A percentile compares a stretch with the other conserved stretches of the same genome.
Evolutionary conservation across 345 rosid genomes (phyloP).

Genomic region (Ceriops decandra): DNA sequence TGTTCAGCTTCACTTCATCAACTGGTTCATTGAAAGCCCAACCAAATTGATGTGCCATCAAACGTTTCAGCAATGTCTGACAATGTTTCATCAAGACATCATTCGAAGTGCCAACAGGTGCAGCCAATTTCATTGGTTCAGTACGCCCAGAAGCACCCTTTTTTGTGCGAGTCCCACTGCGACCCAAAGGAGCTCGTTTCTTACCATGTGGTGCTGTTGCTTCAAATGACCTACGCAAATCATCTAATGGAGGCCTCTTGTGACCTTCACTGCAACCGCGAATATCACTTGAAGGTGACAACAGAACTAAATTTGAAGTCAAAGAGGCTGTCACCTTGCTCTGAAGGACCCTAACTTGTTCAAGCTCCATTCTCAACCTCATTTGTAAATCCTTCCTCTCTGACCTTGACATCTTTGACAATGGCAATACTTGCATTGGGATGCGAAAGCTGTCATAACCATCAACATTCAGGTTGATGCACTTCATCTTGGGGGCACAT

Average conservation of each 20-base stretch:
- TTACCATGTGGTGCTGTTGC: constrained; percentile 40
- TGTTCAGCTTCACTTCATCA: constrained; percentile 69
- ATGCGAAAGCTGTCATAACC: constrained; percentile 47
- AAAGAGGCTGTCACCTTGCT: constrained; percentile 44
- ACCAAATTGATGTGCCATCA: constrained; percentile 61
- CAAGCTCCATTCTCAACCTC: constrained; percentile 68
- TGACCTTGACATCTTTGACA: constrained; percentile 55
- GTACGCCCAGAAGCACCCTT: constrained; percentile 31
- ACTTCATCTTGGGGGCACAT: constrained; percentile 49
- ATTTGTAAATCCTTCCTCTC: constrained; percentile 56
- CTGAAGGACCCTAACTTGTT: constrained; percentile 58
- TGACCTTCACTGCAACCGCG: constrained; percentile 66
- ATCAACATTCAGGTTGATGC: constrained; percentile 48
- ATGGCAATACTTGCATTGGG: constrained; percentile 48
- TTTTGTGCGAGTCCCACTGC: constrained; percentile 42
- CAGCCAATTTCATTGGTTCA: constrained; percentile 33
- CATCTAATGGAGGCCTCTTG: constrained; percentile 44
- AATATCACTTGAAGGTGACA: constrained; percentile 55
- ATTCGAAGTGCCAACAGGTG: constrained; percentile 25
- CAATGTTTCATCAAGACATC: constrained; percentile 62
- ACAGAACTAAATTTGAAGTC: constrained; percentile 31
- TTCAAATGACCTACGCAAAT: constrained; percentile 32
- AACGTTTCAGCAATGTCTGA: constrained; percentile 47
- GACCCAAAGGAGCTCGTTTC: constrained; percentile 44
- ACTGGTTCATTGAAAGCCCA: constrained; percentile 73